phyloP scores from a whole-genome alignment of 2,329 filamentous ascomycete species.

The Pyricularia sp. region DNA sequence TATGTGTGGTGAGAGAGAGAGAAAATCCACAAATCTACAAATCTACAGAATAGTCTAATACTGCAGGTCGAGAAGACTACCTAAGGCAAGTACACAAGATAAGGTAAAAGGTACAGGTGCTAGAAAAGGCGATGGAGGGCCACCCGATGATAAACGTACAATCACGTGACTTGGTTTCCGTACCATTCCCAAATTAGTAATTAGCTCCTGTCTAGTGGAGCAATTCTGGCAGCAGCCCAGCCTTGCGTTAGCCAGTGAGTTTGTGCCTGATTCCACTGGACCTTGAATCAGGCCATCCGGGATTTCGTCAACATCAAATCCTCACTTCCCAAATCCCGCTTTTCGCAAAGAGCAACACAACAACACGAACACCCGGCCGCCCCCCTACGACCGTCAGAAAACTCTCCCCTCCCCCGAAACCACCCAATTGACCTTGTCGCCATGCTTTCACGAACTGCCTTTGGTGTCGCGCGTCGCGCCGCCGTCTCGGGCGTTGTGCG shows the following conservation, averaged over 20 bases:
- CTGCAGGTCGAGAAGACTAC: not conserved
- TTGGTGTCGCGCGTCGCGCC: slow-evolving; percentile 47
- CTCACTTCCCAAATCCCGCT: not conserved
- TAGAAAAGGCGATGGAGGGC: not conserved
- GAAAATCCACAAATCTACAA: too few relatives aligned
- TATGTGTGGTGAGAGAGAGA: too few relatives aligned
- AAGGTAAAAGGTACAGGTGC: too few relatives aligned
- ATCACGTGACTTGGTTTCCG: not conserved
- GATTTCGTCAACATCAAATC: not conserved
- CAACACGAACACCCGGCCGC: not conserved
- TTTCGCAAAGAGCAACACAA: not conserved
- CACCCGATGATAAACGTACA: not conserved
- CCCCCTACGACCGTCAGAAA: not conserved
- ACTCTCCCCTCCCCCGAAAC: not conserved
- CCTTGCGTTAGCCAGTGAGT: not conserved
- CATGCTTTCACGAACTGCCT: slow-evolving; percentile 47
- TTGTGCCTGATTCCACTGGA: not conserved
- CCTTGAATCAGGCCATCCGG: not conserved
- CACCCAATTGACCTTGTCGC: not conserved
- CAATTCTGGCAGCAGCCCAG: not conserved
- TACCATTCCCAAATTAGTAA: not conserved
- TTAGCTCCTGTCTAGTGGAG: not conserved
- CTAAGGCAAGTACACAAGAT: not conserved
- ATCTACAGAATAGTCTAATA: too few relatives aligned
- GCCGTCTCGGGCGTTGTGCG: slow-evolving; percentile 38